Evolutionary conservation across 495 filamentous ascomycete species (phyloP), one percentile per base, ranked within the genome.

Genomic region (Aspergillus mulundensis): DNA sequence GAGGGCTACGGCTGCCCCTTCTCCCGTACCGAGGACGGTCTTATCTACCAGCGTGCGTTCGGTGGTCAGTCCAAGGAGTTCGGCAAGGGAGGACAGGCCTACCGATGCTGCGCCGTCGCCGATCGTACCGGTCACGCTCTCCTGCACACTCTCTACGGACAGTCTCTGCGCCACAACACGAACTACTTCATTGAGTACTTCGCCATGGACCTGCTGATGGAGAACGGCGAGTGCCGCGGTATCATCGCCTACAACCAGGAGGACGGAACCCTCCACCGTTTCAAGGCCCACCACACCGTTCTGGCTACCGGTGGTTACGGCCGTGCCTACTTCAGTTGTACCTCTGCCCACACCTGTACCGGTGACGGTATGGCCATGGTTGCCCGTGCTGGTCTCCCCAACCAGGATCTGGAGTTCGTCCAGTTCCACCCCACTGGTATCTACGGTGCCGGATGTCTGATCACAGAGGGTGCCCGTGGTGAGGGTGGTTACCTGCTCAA

Each of bases 151-250:
- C 87, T 97, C 63, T 97, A 97, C 76, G 93, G 94, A 68, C 94
- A 97, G 81, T 97, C 93, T 54, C 82, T 97, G 52, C 79, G 90
- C 66, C 90, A 97, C 78, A 95, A 96, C 78, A 95, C 93, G 65
- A 96, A 97, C 78, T 97, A 96, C 82, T 97, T 97, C 78, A 96
- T 97, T 68, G 93, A 97, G 78, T 97, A 90, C 81, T 97, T 97
- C 74, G 93, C 90, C 56, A 79, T 95, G 56, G 93, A 97, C 72
- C 77, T 97, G 70, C 83, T 97, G 66, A 97, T 97, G 93, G 88
- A 96, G 74, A 88, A 91, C 67, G 94, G 94, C 53, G 87, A 90
- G 71, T 97, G 93, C 79, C 89, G 91, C 57, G 93, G 93, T 80
- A 91, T 97, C 61, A 79, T 97, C 58, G 92, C 92, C 54, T 96